phyloP scores from a whole-genome alignment of 805 yeast genomes.

The Barnettozyma wickerhamii region DNA sequence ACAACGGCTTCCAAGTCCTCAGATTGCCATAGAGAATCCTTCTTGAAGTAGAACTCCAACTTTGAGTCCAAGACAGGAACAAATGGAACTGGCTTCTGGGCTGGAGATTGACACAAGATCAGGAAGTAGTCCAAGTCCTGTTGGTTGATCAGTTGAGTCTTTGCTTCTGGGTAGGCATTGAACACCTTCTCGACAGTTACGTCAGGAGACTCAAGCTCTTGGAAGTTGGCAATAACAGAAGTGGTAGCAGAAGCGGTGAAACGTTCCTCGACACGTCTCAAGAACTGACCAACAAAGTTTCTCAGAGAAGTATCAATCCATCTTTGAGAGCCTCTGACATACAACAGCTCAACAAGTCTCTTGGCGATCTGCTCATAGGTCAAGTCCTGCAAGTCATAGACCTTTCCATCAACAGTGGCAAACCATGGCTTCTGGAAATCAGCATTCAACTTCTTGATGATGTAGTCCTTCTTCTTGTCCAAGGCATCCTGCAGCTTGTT shows the following conservation, averaged over 20 bases:
- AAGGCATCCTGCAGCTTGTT: conserved; percentile 79
- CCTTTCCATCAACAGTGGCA: conserved; percentile 65
- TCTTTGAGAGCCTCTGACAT: conserved; percentile 65
- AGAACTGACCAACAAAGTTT: conserved; percentile 79
- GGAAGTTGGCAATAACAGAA: conserved; percentile 72
- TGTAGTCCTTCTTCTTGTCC: conserved; percentile 77
- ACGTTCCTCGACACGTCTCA: conserved; percentile 97
- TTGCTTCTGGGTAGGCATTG: conserved; percentile 67
- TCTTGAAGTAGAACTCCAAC: conserved; percentile 95
- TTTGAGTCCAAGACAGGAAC: conserved; percentile 93
- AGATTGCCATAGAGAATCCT: conserved; percentile 98
- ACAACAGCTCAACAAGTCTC: conserved; percentile 86
- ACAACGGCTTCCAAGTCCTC: conserved; percentile 96
- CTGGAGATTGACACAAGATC: conserved; percentile 73
- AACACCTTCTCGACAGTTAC: conserved; percentile 56
- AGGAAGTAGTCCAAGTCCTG: conserved; percentile 95
- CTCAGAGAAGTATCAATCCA: conserved; percentile 90
- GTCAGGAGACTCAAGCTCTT: conserved; percentile 66
- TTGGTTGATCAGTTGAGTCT: conserved; percentile 80
- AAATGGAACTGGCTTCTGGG: conserved; percentile 96
- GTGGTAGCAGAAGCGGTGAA: conserved; percentile 54
- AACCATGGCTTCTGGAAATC: conserved; percentile 99
- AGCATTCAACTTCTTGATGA: conserved; percentile 79
- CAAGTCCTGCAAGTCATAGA: conserved; percentile 91
- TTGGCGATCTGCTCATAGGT: conserved; percentile 88